These are phyloP conservation scores for Verticillium albo-atrum DNA, from an alignment of 2,329 filamentous ascomycete genomes.

Conservation along the genomic window DNA sequence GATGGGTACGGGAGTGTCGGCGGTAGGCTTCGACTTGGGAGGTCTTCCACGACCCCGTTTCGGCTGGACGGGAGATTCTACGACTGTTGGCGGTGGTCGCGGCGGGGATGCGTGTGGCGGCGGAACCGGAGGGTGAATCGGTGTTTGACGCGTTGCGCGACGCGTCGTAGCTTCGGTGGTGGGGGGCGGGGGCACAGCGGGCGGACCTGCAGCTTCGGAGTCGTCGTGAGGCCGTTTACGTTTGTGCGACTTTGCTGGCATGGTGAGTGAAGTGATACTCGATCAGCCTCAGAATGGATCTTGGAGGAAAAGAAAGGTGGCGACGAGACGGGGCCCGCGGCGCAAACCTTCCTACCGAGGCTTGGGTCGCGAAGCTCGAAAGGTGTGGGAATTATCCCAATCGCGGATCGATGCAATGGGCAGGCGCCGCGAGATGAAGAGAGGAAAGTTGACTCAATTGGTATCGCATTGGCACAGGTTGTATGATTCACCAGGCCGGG, in stretches of 20 bases:
- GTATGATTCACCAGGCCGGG: background rate
- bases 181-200: constrained; percentile 3
- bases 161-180: constrained; percentile 21
- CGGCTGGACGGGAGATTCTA: constrained; percentile 13
- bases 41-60: constrained; percentile 16
- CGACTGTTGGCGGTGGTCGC: constrained; percentile 10
- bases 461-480: background rate
- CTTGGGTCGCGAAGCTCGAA: background rate
- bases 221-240: constrained; percentile 28
- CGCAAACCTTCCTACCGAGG: background rate
- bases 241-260: constrained; percentile 28
- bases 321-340: background rate
- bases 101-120: constrained; percentile 11
- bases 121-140: constrained; percentile 26
- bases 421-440: background rate
- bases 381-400: background rate
- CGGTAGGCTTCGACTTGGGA: constrained; percentile 1
- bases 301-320: background rate
- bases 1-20: constrained; percentile 6
- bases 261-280: background rate
- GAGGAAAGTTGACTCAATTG: background rate
- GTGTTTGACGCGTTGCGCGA: constrained; percentile 34
- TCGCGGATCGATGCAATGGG: background rate
- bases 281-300: background rate
- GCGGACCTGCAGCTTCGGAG: constrained; percentile 9